Conservation (phyloP, 768 basidiomycete genomes). For the Ramaria sp. region DNA sequence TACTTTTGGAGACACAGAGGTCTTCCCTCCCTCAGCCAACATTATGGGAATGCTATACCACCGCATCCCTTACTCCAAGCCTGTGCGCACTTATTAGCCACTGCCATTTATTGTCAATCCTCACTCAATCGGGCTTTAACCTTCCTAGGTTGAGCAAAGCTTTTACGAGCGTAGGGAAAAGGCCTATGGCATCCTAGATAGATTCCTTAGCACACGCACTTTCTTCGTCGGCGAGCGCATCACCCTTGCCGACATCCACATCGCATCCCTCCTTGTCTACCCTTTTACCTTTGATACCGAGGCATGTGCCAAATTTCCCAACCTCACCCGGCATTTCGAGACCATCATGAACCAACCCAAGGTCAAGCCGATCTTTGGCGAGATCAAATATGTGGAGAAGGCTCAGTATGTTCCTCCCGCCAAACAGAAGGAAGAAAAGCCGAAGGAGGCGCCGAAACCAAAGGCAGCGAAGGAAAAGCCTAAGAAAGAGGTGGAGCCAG, state of each 20-base stretch:
- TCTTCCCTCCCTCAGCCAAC: conserved; percentile 28
- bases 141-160: conserved; percentile 44
- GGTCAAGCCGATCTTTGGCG: conserved; percentile 55
- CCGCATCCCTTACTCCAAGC: conserved; percentile 69
- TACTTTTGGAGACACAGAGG: conserved; percentile 60
- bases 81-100: conserved; percentile 36
- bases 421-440: conserved; percentile 49
- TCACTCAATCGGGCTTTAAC: conserved; percentile 3
- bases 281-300: conserved; percentile 58
- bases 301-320: conserved; percentile 54
- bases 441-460: conserved; percentile 27
- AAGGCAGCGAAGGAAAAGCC: conserved; percentile 57
- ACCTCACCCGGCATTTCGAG: conserved; percentile 76
- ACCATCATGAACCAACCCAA: conserved; percentile 80
- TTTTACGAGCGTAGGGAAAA: conserved; percentile 43
- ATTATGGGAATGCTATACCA: conserved; percentile 36
- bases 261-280: conserved; percentile 49
- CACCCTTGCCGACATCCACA: conserved; percentile 78
- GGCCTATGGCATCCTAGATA: conserved; percentile 57
- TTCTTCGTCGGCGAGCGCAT: conserved; percentile 93
- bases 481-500: conserved; percentile 40
- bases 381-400: conserved; percentile 55
- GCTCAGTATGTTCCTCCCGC: conserved; percentile 58
- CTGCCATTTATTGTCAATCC: neutral
- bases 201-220: conserved; percentile 65